Conservation (phyloP, 306 rosid species). For the Vigna reflexopilosa region DNA sequence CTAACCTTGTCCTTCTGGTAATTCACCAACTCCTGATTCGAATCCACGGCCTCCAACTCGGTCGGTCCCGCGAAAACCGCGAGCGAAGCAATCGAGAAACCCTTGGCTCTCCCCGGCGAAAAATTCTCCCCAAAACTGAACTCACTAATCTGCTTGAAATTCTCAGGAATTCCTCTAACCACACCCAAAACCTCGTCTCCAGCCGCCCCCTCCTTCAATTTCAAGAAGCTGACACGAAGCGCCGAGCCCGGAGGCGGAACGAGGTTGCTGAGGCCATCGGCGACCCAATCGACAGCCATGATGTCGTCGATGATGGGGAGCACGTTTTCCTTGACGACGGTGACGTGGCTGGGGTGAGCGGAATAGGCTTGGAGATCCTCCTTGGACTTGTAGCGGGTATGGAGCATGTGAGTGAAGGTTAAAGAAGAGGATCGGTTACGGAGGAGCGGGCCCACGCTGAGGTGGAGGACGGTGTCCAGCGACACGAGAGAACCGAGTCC, state of each 20-base stretch:
- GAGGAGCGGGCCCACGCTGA: slow-evolving; percentile 70
- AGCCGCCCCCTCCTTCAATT: slow-evolving; percentile 66
- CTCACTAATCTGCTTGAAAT: slow-evolving; percentile 61
- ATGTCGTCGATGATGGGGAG: slow-evolving; percentile 79
- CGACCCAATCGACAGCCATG: slow-evolving; percentile 94
- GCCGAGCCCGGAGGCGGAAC: slow-evolving; percentile 64
- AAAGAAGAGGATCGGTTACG: slow-evolving; percentile 68
- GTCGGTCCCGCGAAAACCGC: slow-evolving; percentile 58
- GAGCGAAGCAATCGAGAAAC: slow-evolving; percentile 77
- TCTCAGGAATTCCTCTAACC: slow-evolving; percentile 57
- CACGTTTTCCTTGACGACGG: slow-evolving; percentile 68
- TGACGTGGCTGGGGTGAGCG: slow-evolving; percentile 69
- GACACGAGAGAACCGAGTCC: slow-evolving; percentile 63
- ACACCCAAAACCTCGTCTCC: slow-evolving; percentile 62
- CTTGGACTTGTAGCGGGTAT: slow-evolving; percentile 75
- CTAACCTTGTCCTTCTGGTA: slow-evolving; percentile 75
- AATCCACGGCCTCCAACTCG: slow-evolving; percentile 66
- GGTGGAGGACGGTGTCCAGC: slow-evolving; percentile 67
- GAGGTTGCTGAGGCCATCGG: slow-evolving; percentile 42
- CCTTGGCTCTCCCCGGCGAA: slow-evolving; percentile 92
- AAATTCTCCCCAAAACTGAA: slow-evolving; percentile 73
- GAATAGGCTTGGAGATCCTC: slow-evolving; percentile 64
- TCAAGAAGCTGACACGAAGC: slow-evolving; percentile 62
- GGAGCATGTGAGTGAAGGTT: slow-evolving; percentile 85
- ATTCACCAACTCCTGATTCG: slow-evolving; percentile 56